A percentile compares a stretch with the other conserved stretches of the same genome.
Conservation (phyloP, 2,329 filamentous ascomycete genomes). For the Akanthomyces muscarius region DNA sequence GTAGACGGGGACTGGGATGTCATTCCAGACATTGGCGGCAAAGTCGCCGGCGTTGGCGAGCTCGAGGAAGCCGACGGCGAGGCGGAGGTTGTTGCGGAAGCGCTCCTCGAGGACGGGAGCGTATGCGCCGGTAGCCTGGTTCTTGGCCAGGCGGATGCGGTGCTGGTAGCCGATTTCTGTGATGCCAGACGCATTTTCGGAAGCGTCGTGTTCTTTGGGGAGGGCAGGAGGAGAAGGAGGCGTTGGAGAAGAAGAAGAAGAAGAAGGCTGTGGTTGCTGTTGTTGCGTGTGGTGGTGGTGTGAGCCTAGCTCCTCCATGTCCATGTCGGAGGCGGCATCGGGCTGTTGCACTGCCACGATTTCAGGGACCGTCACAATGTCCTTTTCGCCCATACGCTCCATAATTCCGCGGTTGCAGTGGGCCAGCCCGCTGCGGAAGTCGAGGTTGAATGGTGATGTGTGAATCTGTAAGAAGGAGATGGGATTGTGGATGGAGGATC, state of each 20-base stretch:
- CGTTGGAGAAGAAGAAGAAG: too few species aligned
- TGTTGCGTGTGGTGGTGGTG: background rate
- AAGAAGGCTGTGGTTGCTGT: background rate
- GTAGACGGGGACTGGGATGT: constrained; percentile 44
- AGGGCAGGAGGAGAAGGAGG: too few species aligned
- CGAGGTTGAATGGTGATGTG: background rate
- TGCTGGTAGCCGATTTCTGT: constrained; percentile 5
- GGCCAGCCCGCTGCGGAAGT: constrained; percentile 2
- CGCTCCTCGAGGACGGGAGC: constrained; percentile 17
- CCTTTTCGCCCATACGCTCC: constrained; percentile 11
- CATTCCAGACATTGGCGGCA: constrained; percentile 55
- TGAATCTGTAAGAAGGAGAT: background rate
- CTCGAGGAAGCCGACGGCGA: constrained; percentile 47
- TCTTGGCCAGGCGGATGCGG: constrained; percentile 7
- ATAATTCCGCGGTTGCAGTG: constrained; percentile 14
- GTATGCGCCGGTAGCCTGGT: constrained; percentile 9
- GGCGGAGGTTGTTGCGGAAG: constrained; percentile 29
- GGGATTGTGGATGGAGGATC: background rate
- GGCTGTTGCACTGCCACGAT: constrained; percentile 17
- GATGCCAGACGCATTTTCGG: constrained; percentile 5
- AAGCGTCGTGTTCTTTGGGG: background rate
- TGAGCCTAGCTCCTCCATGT: constrained; percentile 1
- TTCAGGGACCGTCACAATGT: constrained; percentile 12
- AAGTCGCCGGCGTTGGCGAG: constrained; percentile 54
- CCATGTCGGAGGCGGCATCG: constrained; percentile 3